Evolutionary conservation across 2,329 filamentous ascomycete genomes (phyloP), one percentile per base, ranked within the genome.

Genomic region (Coniella lustricola): DNA sequence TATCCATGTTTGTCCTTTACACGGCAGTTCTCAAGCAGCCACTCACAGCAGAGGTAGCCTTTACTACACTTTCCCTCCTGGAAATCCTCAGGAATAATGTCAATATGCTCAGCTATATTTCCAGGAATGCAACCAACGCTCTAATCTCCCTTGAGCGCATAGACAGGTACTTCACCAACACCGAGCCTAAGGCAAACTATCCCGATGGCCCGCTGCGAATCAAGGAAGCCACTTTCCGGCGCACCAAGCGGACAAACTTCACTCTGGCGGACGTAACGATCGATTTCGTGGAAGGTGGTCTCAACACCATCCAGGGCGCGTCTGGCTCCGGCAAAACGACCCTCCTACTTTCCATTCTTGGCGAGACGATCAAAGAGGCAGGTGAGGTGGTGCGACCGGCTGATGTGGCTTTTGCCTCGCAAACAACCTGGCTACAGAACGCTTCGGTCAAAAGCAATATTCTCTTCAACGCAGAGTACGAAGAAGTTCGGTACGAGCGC

Each of bases 251-350:
- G 46, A 75, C 75, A 2, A 62, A 67, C 0, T 81, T 81, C 54
- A 58, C 60, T 13, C 64, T 81, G 3, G 66, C 68, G 33, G 61
- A 75, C 20, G 64, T 79, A 22, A 70, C 69, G 1, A 60, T 80
- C 18, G 64, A 73, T 40, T 80, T 81, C 54, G 69, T 73, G 7
- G 66, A 76, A 29, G 73, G 73, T 7, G 75, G 74, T 0, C 60
- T 81, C 20, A 81, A 77, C 47, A 74, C 77, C 1, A 59, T 81
- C 2, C 71, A 69, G 12, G 77, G 77, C 0, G 68, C 69, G 12
- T 79, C 75, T 31, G 77, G 77, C 7, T 72, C 73, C 51, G 77
- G 77, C 7, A 81, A 81, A 58, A 77, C 77, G 1, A 78, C 76
- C 0, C 61, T 81, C 2, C 62, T 81, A 20, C 62, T 75, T 44